Base-by-base conservation (phyloP, 176 grass and related monocot genomes). In the Ensete ventricosum region DNA sequence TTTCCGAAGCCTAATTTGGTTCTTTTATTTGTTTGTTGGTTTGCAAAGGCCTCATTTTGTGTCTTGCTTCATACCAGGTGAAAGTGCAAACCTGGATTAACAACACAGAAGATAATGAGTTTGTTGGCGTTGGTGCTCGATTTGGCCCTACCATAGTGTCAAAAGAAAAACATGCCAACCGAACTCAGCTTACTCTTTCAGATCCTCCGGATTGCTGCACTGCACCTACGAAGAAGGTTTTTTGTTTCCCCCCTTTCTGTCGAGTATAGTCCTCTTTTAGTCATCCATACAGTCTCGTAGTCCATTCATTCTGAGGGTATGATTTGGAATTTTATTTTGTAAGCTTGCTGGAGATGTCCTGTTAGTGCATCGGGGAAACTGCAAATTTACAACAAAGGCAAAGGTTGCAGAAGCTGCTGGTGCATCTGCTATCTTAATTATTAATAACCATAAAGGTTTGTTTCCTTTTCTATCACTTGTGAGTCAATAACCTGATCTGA, bases 21-120 rank as follows among this genome's bases (percentile, higher is more conserved):
- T 49, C 14, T 69, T 48, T 3, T 12, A 49, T 50, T 69, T 4
- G 1, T 57, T 57, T 57, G 2, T 57, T 49, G 9, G 19, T 69
- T 49, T 49, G 62, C 8, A 81, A 21, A 54, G n/a, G 50, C 53
- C 16, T 81, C 51, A 71, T 71, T 53, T 76, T 21, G 29, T 77
- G n/a, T 84, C 64, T 72, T 22, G 3, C 12, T 83, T 65, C 65
- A 83, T 62, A 69, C 50, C 85, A 98, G 95, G 90, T 99, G 67
- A 99, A 99, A 85, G 86, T 99, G 77, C 95, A 89, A 88, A 99
- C 86, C 27, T 99, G 90, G 95, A 59, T 99, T 76, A 88, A 91
- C 70, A 82, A 77, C 53, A 80, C 49, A 11, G 95, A 99, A 78
- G 66, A 71, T 52, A 73, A 72, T 76, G 90, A 94, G 77, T 94